Base-by-base conservation (phyloP, 2,329 filamentous ascomycete species). In the Aspergillus novofumigatus region DNA sequence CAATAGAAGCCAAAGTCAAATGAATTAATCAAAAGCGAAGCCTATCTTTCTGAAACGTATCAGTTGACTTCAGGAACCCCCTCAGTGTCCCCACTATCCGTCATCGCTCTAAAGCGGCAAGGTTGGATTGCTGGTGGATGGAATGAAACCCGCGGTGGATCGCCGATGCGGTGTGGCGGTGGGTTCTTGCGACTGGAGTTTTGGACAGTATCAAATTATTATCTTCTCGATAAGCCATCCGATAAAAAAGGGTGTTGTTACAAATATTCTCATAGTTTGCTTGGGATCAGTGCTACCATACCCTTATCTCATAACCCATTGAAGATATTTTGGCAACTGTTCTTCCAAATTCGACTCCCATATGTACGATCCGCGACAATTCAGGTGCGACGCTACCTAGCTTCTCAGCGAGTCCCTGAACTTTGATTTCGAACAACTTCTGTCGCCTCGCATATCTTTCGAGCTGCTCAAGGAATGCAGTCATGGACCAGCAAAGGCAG, bases 381-480 rank as follows among this genome's bases (percentile, higher is more conserved):
- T 8, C 44, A 47, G 44, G 9, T 47, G 44, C 21, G 44, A 47
- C 44, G 21, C 44, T 26, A 23, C 21, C 35, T 44, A 47, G 21
- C 44, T 47, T 23, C 21, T 25, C 44, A 26, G 42, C 42, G 11
- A 54, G 20, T n/a, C 32, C 21, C 20, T 49, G n/a, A 47, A 21
- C 48, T 47, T 23, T 3, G 20, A 23, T 23, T 38, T 38, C 14
- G 32, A 38, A 17, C 32, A 32, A 17, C 32, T 38, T 38, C 14
- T 17, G 5, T 17, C 14, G 32, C 32, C 44, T 26, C 21, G 25
- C 2, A 23, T 51, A 14, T 53, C 50, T 45, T 28, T 28, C 23
- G 32, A 38, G 28, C 48, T 25, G 28, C 48, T 58, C 44, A 53
- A 67, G 69, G 69, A 65, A 79, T 80, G 78, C 74, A 69, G 69